Base-by-base conservation (phyloP, 164 flowering plant genomes). In the Aristolochia fimbriata region DNA sequence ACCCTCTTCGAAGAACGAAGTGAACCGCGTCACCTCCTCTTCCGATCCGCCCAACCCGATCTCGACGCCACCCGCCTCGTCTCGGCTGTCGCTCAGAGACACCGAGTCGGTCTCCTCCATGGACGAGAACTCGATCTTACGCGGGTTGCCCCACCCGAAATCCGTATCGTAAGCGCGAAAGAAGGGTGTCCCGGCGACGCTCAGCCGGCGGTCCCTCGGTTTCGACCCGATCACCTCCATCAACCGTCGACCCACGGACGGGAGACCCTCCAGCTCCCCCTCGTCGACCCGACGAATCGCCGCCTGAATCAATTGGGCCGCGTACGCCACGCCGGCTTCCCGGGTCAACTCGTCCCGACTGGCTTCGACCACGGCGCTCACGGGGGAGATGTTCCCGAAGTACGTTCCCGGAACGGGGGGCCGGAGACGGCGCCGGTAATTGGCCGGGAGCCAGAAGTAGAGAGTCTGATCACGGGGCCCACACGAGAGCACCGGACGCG, bases 381-480 rank as follows among this genome's bases (percentile, higher is more conserved):
- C 13, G 0, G 57, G 64, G 0, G 80, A 1, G 62, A 83, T 81
- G 50, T 84, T 84, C 0, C 86, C 89, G 23, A 84, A 76, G 47
- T 80, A 86, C 0, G 68, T 41, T 1, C n/a, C 43, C 0, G 87
- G 83, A 1, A 79, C 9, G 1, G 71, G 74, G 8, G 60, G 68
- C 1, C 46, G 49, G 11, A 71, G 23, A 0, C 76, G 71, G 10
- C 60, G 57, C 19, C 81, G 62, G 31, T 70, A 65, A 30, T 80
- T 83, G 2, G 73, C 81, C 0, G 66, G 55, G 14, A 76, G 64
- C 4, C 17, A 23, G 13, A 83, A 70, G 45, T 62, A 50, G 17
- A 48, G 43, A 0, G 9, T 46, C 46, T 8, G 31, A 16, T 27
- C 30, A 27, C 30, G 3, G 5, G 30, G 30, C 30, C 30, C 30